phyloP scores from a whole-genome alignment of 164 flowering plant genomes.

The Saururus chinensis region DNA sequence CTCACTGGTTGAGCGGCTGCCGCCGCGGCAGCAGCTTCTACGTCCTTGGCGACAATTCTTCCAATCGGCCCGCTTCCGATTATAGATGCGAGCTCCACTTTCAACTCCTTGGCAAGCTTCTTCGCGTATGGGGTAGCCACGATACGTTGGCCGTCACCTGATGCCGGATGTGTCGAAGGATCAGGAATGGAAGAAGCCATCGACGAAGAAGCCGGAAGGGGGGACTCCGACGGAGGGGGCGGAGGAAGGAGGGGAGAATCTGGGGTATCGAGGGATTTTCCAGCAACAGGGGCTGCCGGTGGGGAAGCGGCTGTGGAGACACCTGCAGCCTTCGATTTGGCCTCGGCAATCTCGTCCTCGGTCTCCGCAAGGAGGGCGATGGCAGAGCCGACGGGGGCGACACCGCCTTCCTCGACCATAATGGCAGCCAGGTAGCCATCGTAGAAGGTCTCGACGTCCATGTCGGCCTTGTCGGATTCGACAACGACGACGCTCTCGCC shows the following conservation, averaged over 20 bases:
- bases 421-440: constrained; percentile 90
- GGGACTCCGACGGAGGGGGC: constrained; percentile 8
- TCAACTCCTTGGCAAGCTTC: constrained; percentile 84
- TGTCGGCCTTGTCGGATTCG: constrained; percentile 96
- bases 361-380: constrained; percentile 82
- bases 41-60: constrained; percentile 90
- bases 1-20: constrained; percentile 5
- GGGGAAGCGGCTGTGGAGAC: constrained; percentile 1
- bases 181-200: constrained; percentile 1
- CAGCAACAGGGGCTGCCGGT: background rate
- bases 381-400: constrained; percentile 96
- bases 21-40: constrained; percentile 57
- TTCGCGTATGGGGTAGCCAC: constrained; percentile 97
- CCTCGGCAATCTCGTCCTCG: constrained; percentile 74
- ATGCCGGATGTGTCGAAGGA: constrained; percentile 61
- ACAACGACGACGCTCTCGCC: constrained; percentile 97
- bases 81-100: constrained; percentile 57
- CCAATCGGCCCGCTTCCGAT: constrained; percentile 85
- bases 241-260: constrained; percentile 1
- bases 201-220: constrained; percentile 4
- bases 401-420: constrained; percentile 87
- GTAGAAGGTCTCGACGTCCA: constrained; percentile 97
- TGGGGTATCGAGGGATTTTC: background rate
- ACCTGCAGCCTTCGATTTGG: constrained; percentile 35
- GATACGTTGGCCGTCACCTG: constrained; percentile 76